Evolutionary conservation across 2,329 filamentous ascomycete genomes (phyloP).

Genomic region (Fusarium sp.): DNA sequence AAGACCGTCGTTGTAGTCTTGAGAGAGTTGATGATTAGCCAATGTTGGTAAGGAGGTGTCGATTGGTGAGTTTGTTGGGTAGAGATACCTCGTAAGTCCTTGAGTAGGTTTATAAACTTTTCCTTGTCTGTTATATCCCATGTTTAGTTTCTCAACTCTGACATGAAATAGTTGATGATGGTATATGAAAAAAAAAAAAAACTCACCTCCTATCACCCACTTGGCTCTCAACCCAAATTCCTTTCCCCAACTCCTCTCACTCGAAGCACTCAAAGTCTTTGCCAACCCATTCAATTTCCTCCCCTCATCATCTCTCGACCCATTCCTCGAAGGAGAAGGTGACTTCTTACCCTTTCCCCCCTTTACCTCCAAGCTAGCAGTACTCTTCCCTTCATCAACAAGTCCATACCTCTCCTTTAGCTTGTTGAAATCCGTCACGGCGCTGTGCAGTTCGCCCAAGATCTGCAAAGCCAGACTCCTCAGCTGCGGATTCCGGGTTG

Average conservation of each 20-base stretch:
- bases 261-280: conserved; percentile 24
- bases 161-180: not conserved
- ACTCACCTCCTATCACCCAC: conserved; percentile 55
- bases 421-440: conserved; percentile 55
- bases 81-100: conserved; percentile 51
- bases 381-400: conserved; percentile 42
- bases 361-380: conserved; percentile 21
- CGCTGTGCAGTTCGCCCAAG: conserved; percentile 53
- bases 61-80: not conserved
- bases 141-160: not conserved
- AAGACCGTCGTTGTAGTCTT: conserved; percentile 58
- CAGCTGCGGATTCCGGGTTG: conserved; percentile 50
- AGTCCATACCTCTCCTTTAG: conserved; percentile 55
- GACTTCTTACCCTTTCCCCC: conserved; percentile 22
- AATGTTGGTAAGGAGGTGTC: not conserved
- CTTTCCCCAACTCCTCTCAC: conserved; percentile 46
- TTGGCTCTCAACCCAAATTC: conserved; percentile 51
- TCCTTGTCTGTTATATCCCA: conserved; percentile 50
- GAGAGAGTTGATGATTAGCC: not conserved
- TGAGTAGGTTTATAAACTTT: conserved; percentile 53
- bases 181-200: not conserved
- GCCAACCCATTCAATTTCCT: conserved; percentile 27
- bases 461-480: conserved; percentile 53
- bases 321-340: conserved; percentile 38
- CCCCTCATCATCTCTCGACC: conserved; percentile 36